phyloP scores from a whole-genome alignment of 176 grass and related monocot species.

The Avena atlantica region DNA sequence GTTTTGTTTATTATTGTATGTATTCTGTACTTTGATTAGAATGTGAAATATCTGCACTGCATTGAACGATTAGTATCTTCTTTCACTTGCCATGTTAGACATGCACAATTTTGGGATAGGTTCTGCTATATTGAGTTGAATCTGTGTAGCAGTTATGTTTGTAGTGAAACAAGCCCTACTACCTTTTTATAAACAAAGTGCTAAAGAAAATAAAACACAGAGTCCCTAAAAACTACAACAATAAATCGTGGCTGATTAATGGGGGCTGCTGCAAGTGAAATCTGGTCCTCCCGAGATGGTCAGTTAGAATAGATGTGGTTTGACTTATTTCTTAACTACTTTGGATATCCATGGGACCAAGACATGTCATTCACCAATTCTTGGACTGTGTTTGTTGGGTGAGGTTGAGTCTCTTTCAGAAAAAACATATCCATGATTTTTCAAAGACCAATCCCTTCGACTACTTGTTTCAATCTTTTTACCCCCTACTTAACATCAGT shows the following conservation, averaged over 20 bases:
- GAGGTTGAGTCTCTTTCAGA: neutral
- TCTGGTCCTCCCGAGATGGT: neutral
- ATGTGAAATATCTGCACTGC: neutral
- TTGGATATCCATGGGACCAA: too few relatives aligned
- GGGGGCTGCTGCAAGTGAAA: neutral
- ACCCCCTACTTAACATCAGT: too few relatives aligned
- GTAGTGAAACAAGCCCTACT: neutral
- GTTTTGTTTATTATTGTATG: neutral
- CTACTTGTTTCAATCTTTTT: neutral
- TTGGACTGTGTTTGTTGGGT: neutral
- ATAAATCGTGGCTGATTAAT: neutral
- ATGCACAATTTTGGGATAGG: neutral
- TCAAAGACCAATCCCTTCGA: neutral
- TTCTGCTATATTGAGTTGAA: neutral
- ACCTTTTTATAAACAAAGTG: neutral
- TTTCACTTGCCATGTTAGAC: neutral
- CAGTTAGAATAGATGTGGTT: too few relatives aligned
- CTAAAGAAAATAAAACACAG: neutral
- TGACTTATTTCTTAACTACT: too few relatives aligned
- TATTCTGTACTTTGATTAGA: neutral
- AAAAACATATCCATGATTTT: neutral
- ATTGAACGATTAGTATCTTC: neutral
- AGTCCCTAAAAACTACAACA: neutral
- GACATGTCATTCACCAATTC: neutral
- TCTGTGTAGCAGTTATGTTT: constrained; percentile 3